Evolutionary conservation across 257 asterid genomes (phyloP).

Genomic region (Salvia miltiorrhiza): DNA sequence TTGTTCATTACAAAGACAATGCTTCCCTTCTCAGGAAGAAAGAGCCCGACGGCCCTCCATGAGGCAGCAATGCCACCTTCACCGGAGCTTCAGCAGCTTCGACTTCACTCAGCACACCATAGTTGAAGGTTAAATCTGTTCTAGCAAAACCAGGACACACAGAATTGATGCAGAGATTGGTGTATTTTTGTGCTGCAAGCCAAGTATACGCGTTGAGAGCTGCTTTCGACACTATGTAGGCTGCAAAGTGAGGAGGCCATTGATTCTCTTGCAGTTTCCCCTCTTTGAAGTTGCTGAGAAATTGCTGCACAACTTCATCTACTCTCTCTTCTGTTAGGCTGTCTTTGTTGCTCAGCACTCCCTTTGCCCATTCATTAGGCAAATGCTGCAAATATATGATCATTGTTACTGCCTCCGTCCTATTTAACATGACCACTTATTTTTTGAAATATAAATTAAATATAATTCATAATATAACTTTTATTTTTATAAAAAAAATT

Average conservation of each 20-base stretch:
- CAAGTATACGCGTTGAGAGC: constrained; percentile 51
- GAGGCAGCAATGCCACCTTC: constrained; percentile 36
- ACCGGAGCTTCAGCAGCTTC: constrained; percentile 50
- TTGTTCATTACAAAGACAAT: constrained; percentile 27
- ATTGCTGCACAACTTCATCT: constrained; percentile 37
- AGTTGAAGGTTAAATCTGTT: constrained; percentile 38
- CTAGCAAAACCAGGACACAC: constrained; percentile 51
- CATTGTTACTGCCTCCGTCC: too few species aligned
- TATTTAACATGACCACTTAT: too few species aligned
- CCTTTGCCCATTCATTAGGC: constrained; percentile 48
- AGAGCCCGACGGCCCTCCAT: constrained; percentile 44
- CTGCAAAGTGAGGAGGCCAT: constrained; percentile 41
- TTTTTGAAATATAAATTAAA: too few species aligned
- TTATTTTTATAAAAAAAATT: too few species aligned
- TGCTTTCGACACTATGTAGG: constrained; percentile 55
- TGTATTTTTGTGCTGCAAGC: constrained; percentile 32
- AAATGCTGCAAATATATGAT: too few species aligned
- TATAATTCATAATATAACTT: too few species aligned
- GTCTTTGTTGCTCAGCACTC: constrained; percentile 29
- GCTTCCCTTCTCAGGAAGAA: constrained; percentile 21
- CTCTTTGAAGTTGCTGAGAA: constrained; percentile 32
- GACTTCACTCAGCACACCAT: constrained; percentile 22
- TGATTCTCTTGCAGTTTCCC: constrained; percentile 30
- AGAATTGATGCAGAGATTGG: constrained; percentile 29
- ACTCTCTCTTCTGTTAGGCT: constrained; percentile 35